Conservation (phyloP, 106 monocot genomes). For the Dendrobium huoshanense region DNA sequence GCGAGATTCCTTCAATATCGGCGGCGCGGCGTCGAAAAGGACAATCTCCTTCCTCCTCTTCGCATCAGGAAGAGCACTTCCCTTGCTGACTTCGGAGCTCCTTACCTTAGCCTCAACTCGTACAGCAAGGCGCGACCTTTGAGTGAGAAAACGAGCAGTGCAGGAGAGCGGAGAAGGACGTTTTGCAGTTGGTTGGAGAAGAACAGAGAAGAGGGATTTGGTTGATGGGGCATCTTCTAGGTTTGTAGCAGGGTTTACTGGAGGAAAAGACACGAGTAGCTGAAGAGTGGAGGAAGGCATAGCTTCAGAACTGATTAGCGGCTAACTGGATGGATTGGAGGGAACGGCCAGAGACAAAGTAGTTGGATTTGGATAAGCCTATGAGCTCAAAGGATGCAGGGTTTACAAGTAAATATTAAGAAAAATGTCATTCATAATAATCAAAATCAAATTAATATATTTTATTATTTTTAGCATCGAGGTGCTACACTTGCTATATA, state of each 20-base stretch:
- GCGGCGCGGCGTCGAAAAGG: conserved; percentile 50
- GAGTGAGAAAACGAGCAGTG: neutral
- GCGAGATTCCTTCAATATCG: conserved; percentile 15
- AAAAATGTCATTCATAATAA: too few species aligned
- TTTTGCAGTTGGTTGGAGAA: neutral
- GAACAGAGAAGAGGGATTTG: neutral
- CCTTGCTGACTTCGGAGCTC: conserved; percentile 14
- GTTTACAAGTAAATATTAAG: too few species aligned
- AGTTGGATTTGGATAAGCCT: too few species aligned
- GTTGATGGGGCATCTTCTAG: neutral
- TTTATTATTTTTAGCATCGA: too few species aligned
- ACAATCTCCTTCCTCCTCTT: conserved; percentile 46
- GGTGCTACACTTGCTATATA: too few species aligned
- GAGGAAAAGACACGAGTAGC: neutral
- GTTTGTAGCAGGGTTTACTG: neutral
- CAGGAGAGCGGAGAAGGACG: neutral
- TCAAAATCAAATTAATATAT: too few species aligned
- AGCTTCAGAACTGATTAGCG: neutral
- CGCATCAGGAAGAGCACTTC: conserved; percentile 12
- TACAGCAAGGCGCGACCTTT: neutral
- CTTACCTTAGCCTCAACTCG: neutral
- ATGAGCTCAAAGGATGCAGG: too few species aligned
- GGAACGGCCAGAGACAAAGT: too few species aligned
- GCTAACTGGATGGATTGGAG: neutral
- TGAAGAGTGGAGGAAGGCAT: conserved; percentile 6